Base-by-base conservation (phyloP, 495 filamentous ascomycete genomes). In the Podospora sp. region DNA sequence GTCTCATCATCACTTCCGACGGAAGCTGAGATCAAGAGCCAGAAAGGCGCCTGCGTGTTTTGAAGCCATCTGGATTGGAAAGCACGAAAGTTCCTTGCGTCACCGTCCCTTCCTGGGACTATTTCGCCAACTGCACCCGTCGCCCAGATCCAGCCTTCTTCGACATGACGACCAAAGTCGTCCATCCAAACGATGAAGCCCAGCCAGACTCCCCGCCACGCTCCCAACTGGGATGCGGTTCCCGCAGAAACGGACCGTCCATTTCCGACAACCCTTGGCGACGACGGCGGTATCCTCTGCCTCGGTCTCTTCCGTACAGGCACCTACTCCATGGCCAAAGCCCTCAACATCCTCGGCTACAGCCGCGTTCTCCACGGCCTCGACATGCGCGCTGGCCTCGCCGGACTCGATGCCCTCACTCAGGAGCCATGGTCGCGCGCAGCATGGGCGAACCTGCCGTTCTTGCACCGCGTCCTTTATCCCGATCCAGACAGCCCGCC, bases 311-410 rank as follows among this genome's bases (percentile, higher is more conserved):
- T 55, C 52, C 52, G 52, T 12, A 55, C 52, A 22, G 52, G 52
- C 1, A 55, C 52, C 52, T 55, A 55, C 24, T 55, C 52, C n/a
- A 55, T 55, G 52, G 22, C 52, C 52, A 55, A 55, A 26, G 52
- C 52, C 24, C 52, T 55, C 52, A 9, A 55, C 24, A 55, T 22
- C 52, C 52, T 55, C 20, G 52, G 52, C 24, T 55, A 55, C 24
- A 26, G 2, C 24, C 52, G n/a, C 24, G n/a, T 55, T 6, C 21
- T 55, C 24, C 52, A 55, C 52, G 52, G 52, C 52, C 52, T 55
- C 52, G 52, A 55, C 24, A 24, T 55, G 3, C 52, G 52, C 24
- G 52, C 52, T 12, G 52, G 52, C 9, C 52, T 55, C 2, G 52
- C 52, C 20, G 52, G 52, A 9, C 21, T 24, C 52, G n/a, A 55